phyloP scores from a whole-genome alignment of 2,329 filamentous ascomycete genomes.

The Scedosporium minutisporum region DNA sequence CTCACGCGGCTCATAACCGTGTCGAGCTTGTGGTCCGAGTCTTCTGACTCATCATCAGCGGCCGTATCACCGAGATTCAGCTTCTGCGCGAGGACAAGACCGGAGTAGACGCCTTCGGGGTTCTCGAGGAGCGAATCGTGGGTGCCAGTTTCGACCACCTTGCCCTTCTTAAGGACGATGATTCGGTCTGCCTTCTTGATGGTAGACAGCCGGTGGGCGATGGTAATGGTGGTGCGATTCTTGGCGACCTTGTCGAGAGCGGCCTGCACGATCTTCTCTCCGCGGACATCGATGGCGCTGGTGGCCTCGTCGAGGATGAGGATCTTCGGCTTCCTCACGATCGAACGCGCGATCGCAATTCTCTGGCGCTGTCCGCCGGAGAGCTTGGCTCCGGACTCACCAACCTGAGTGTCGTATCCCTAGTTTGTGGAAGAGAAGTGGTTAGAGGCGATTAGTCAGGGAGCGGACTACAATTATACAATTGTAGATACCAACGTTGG shows the following conservation, averaged over 20 bases:
- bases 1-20: slow-evolving; percentile 32
- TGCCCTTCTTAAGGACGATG: slow-evolving; percentile 48
- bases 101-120: slow-evolving; percentile 54
- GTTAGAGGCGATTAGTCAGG: neutral
- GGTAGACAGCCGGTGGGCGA: slow-evolving; percentile 66
- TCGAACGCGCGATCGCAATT: slow-evolving; percentile 66
- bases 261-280: slow-evolving; percentile 53
- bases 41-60: slow-evolving; percentile 15
- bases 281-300: slow-evolving; percentile 48
- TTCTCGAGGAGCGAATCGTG: slow-evolving; percentile 60
- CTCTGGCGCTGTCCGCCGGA: slow-evolving; percentile 83
- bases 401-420: slow-evolving; percentile 65
- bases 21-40: slow-evolving; percentile 18
- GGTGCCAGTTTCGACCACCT: slow-evolving; percentile 62
- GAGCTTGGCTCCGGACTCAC: slow-evolving; percentile 67
- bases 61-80: slow-evolving; percentile 42
- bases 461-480: too few species aligned
- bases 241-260: slow-evolving; percentile 52
- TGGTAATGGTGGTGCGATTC: slow-evolving; percentile 60
- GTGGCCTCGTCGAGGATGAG: slow-evolving; percentile 72
- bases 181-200: slow-evolving; percentile 73
- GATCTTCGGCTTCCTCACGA: slow-evolving; percentile 61
- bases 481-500: slow-evolving; percentile 1
- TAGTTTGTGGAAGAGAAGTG: slow-evolving; percentile 18
- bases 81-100: slow-evolving; percentile 55